Conservation (phyloP, 2,329 filamentous ascomycete genomes). For the Alternaria novae-zelandiae region DNA sequence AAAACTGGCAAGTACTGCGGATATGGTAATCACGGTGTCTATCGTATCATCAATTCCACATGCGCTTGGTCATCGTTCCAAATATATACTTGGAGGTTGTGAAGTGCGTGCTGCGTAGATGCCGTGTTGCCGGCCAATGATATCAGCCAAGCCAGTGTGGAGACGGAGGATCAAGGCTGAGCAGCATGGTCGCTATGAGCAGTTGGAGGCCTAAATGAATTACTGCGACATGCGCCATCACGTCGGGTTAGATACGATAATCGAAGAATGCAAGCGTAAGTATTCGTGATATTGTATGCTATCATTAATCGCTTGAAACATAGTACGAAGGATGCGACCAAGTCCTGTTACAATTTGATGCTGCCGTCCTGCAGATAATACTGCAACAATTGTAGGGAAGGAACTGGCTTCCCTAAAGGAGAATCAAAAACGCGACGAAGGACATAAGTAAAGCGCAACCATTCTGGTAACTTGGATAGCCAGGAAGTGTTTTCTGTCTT, state of each 20-base stretch:
- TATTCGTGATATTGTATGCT: neutral
- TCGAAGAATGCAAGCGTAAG: neutral
- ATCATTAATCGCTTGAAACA: neutral
- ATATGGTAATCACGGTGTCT: neutral
- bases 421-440: neutral
- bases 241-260: neutral
- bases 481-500: neutral
- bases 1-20: neutral
- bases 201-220: neutral
- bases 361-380: neutral
- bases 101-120: neutral
- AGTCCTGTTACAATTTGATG: neutral
- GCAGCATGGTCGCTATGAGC: neutral
- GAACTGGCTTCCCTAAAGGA: neutral
- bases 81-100: neutral
- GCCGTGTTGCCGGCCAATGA: slow-evolving; percentile 16
- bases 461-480: neutral
- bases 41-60: neutral
- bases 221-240: neutral
- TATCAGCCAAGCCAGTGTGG: slow-evolving; percentile 15
- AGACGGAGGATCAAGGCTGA: neutral
- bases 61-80: neutral
- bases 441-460: neutral
- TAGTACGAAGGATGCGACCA: neutral
- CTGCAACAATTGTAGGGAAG: neutral